Conservation (phyloP, 495 filamentous ascomycete species). For the Daldinia loculata region DNA sequence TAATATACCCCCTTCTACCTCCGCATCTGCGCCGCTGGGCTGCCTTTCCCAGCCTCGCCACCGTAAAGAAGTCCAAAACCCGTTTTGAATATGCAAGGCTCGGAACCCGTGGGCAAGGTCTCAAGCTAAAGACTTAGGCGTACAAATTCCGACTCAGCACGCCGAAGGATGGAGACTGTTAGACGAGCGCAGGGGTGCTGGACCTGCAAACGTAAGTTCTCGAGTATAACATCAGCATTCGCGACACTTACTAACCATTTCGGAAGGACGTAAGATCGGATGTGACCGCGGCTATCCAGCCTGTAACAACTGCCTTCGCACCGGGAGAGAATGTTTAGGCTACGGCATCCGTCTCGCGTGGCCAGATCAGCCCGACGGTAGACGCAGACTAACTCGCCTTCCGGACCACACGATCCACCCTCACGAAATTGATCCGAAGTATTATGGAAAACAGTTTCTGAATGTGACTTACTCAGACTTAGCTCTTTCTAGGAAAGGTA, state of each 20-base stretch:
- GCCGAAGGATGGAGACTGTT: conserved; percentile 44
- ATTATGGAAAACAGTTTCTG: conserved; percentile 46
- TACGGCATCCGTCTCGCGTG: conserved; percentile 52
- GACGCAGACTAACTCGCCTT: conserved; percentile 45
- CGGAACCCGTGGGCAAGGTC: conserved; percentile 30
- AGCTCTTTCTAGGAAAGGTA: conserved; percentile 42
- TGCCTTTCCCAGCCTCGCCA: conserved; percentile 44
- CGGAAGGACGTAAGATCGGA: conserved; percentile 49
- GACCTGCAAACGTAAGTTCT: conserved; percentile 51
- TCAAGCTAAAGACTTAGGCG: conserved; percentile 32
- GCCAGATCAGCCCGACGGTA: conserved; percentile 50
- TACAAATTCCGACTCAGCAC: conserved; percentile 17
- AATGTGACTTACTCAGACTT: conserved; percentile 46
- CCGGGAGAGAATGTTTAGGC: conserved; percentile 48
- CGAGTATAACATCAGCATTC: conserved; percentile 41
- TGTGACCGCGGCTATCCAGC: conserved; percentile 51
- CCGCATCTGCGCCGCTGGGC: conserved; percentile 36
- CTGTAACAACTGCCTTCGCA: conserved; percentile 52
- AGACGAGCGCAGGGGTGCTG: conserved; percentile 50
- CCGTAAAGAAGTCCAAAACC: conserved; percentile 37
- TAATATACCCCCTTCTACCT: conserved; percentile 40
- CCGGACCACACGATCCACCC: conserved; percentile 42
- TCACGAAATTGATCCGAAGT: conserved; percentile 39
- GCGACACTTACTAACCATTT: conserved; percentile 29
- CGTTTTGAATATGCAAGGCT: conserved; percentile 46